A percentile compares a stretch with the other conserved stretches of the same genome.
Conservation (phyloP, 768 basidiomycete genomes). For the Arthromyces matolae region DNA sequence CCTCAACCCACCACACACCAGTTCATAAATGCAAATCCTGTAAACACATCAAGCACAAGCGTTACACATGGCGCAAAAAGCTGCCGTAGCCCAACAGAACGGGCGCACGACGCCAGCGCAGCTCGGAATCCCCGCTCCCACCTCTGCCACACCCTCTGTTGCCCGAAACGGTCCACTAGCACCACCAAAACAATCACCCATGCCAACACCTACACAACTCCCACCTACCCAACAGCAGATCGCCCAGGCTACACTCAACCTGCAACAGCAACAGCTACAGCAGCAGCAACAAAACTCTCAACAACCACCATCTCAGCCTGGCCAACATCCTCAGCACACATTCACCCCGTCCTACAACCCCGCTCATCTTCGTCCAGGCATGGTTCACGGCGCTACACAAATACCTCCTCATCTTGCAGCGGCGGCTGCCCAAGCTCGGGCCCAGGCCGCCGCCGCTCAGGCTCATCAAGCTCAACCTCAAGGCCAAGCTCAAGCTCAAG, state of each 20-base stretch:
- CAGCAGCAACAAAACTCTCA: conserved; percentile 16
- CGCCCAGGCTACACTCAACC: conserved; percentile 1
- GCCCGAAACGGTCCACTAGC: conserved; percentile 36
- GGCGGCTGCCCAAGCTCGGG: conserved; percentile 17
- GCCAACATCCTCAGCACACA: conserved; percentile 24
- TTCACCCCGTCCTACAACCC: conserved; percentile 31
- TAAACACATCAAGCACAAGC: conserved; percentile 17
- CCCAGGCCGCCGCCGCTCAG: conserved; percentile 9
- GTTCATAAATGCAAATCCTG: conserved; percentile 32
- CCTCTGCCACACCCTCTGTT: conserved; percentile 18
- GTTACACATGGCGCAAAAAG: conserved; percentile 1
- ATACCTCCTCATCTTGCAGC: conserved; percentile 17
- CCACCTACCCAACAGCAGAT: conserved; percentile 16
- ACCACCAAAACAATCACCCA: conserved; percentile 28
- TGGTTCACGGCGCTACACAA: conserved; percentile 25
- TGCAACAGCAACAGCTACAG: conserved; percentile 16
- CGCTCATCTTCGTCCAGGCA: conserved; percentile 28
- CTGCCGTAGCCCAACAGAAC: conserved; percentile 17
- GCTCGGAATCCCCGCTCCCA: conserved; percentile 9
- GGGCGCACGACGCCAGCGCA: conserved; percentile 28
- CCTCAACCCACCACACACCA: conserved; percentile 28
- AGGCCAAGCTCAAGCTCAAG: conserved; percentile 10
- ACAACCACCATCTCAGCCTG: conserved; percentile 7
- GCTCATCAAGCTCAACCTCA: background rate
- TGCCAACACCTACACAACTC: conserved; percentile 27